phyloP scores from a whole-genome alignment of 805 yeast species.

The Hanseniaspora jakobsenii region DNA sequence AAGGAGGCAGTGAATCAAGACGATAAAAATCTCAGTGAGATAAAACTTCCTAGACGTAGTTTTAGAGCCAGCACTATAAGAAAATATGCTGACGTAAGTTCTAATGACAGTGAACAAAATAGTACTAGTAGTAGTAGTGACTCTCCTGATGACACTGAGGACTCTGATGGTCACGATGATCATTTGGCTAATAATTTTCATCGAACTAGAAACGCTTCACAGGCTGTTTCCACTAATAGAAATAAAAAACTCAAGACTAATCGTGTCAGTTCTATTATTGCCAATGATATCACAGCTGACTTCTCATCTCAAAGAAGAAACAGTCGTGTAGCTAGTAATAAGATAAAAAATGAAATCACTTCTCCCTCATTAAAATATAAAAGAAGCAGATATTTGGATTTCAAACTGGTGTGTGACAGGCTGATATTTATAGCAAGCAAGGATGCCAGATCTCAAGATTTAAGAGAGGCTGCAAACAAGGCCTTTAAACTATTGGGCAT shows the following conservation, averaged over 20 bases:
- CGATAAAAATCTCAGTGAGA: no score
- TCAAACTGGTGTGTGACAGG: background rate
- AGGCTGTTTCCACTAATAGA: no score
- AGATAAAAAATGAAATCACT: no score
- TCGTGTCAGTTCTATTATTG: no score
- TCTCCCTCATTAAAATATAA: background rate
- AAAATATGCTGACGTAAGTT: background rate
- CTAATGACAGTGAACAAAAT: background rate
- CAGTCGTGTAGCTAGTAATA: no score
- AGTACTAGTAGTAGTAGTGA: background rate
- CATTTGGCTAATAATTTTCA: background rate
- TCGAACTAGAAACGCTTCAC: no score
- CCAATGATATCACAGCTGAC: no score
- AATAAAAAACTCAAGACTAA: no score
- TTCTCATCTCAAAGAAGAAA: no score
- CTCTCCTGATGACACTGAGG: background rate
- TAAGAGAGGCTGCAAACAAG: background rate
- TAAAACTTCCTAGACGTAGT: background rate
- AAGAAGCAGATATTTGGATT: background rate
- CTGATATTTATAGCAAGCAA: background rate
- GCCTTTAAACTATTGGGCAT: background rate
- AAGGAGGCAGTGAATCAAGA: no score
- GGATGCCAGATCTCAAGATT: background rate
- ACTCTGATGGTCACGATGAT: background rate
- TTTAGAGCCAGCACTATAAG: background rate